phyloP scores from a whole-genome alignment of 257 asterid genomes.

The Linaria vulgaris region DNA sequence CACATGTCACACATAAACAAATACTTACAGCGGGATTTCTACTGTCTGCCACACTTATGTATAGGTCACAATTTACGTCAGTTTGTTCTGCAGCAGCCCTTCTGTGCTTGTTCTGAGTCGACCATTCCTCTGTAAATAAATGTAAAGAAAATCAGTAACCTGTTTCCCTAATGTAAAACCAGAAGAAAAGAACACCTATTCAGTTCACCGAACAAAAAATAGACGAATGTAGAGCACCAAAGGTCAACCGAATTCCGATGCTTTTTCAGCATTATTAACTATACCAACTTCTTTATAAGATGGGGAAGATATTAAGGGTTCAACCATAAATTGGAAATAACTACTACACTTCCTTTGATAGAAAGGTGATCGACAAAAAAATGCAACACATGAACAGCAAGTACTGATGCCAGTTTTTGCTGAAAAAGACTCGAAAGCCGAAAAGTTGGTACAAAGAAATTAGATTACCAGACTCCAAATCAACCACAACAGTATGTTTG shows the following conservation, averaged over 20 bases:
- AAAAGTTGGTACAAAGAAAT: neutral
- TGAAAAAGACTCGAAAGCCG: neutral
- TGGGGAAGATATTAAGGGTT: no score
- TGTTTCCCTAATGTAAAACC: constrained; percentile 11
- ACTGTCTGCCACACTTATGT: constrained; percentile 61
- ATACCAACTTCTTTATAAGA: no score
- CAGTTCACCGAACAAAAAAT: neutral
- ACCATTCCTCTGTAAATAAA: constrained; percentile 53
- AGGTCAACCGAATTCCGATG: no score
- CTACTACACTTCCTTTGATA: no score
- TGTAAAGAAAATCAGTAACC: neutral
- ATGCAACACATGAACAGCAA: no score
- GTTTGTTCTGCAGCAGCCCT: constrained; percentile 50
- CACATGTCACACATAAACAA: neutral
- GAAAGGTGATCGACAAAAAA: no score
- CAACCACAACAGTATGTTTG: constrained; percentile 54
- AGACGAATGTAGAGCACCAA: neutral
- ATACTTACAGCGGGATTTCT: constrained; percentile 53
- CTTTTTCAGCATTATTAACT: no score
- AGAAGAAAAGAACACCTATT: neutral
- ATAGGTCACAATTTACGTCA: constrained; percentile 44
- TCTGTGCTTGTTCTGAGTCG: constrained; percentile 53
- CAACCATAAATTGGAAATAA: no score
- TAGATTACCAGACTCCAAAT: constrained; percentile 70
- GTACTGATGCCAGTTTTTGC: no score